These are phyloP conservation scores for Candida corydali DNA, from an alignment of 805 yeast genomes.

Conservation along the genomic window DNA sequence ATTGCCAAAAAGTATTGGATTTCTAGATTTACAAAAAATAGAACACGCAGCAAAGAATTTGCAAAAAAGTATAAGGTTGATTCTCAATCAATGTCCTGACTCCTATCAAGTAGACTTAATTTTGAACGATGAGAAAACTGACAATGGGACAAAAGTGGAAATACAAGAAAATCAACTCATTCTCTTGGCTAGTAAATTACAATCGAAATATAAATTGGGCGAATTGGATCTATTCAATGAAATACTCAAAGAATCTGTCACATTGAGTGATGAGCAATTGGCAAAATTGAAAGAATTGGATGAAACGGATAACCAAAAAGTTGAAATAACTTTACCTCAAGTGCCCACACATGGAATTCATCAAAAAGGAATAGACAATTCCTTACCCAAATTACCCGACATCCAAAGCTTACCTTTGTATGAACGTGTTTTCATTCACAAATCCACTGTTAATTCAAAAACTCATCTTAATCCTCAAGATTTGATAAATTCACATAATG, in stretches of 20 bases:
- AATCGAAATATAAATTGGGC: constrained; percentile 47
- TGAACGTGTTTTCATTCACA: constrained; percentile 76
- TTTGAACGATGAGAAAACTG: constrained; percentile 26
- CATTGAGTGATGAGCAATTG: constrained; percentile 13
- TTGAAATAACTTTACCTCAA: constrained; percentile 7
- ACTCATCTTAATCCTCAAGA: constrained; percentile 54
- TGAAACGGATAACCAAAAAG: constrained; percentile 1
- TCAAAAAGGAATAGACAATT: constrained; percentile 11
- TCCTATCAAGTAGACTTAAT: constrained; percentile 31
- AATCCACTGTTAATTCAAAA: constrained; percentile 62
- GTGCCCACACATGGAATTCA: constrained; percentile 7
- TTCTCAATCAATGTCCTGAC: constrained; percentile 57
- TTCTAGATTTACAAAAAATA: constrained; percentile 34
- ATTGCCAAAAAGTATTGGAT: constrained; percentile 17
- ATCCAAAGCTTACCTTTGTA: constrained; percentile 56
- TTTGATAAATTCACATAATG: constrained; percentile 65
- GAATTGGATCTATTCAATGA: constrained; percentile 54
- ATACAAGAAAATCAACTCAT: constrained; percentile 51
- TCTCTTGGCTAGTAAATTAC: constrained; percentile 56
- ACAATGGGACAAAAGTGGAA: constrained; percentile 45
- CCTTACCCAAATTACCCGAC: constrained; percentile 60
- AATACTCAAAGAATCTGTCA: constrained; percentile 40
- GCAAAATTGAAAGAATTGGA: constrained; percentile 4
- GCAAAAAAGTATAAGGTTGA: constrained; percentile 47
- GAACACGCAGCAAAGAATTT: constrained; percentile 39